Percentiles rank a stretch among this genome's conserved stretches.
These are phyloP conservation scores for Hemisphaericaspora subhashii DNA, from an alignment of 1,139 yeast genomes.

Conservation along the genomic window DNA sequence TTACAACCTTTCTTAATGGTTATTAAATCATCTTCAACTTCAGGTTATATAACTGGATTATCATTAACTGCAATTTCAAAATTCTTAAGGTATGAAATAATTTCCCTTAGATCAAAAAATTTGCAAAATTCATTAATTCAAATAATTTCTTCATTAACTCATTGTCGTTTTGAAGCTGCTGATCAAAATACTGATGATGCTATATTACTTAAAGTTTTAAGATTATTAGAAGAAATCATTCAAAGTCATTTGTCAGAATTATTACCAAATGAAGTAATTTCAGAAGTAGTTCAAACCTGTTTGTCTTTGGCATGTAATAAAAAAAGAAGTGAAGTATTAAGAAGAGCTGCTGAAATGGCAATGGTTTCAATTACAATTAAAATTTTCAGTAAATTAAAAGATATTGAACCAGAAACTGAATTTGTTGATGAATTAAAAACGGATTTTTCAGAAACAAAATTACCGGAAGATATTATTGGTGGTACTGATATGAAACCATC, in stretches of 20 bases:
- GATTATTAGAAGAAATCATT: slow-evolving; percentile 69
- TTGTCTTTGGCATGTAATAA: slow-evolving; percentile 91
- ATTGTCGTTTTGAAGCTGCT: slow-evolving; percentile 93
- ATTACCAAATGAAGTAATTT: slow-evolving; percentile 77
- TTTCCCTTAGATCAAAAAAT: slow-evolving; percentile 45
- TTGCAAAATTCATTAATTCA: slow-evolving; percentile 54
- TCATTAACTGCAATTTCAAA: slow-evolving; percentile 78
- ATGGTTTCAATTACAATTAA: slow-evolving; percentile 68
- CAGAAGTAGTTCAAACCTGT: slow-evolving; percentile 90
- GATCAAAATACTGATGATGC: slow-evolving; percentile 94
- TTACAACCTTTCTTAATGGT: slow-evolving; percentile 85
- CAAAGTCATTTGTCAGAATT: slow-evolving; percentile 62
- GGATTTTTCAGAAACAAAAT: slow-evolving; percentile 32
- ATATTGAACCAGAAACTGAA: slow-evolving; percentile 52
- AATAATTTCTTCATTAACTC: slow-evolving; percentile 77
- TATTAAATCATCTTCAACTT: slow-evolving; percentile 81
- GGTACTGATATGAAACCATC: slow-evolving; percentile 26
- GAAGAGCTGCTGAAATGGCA: slow-evolving; percentile 89
- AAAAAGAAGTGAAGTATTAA: slow-evolving; percentile 83
- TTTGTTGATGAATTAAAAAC: slow-evolving; percentile 31
- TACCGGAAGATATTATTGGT: slow-evolving; percentile 45
- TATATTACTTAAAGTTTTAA: slow-evolving; percentile 77
- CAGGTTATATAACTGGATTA: slow-evolving; percentile 81
- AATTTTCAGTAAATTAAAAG: slow-evolving; percentile 61
- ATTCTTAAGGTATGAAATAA: slow-evolving; percentile 63